Evolutionary conservation across 2,329 filamentous ascomycete species (phyloP).

Genomic region (Alternaria hordeiaustralica): DNA sequence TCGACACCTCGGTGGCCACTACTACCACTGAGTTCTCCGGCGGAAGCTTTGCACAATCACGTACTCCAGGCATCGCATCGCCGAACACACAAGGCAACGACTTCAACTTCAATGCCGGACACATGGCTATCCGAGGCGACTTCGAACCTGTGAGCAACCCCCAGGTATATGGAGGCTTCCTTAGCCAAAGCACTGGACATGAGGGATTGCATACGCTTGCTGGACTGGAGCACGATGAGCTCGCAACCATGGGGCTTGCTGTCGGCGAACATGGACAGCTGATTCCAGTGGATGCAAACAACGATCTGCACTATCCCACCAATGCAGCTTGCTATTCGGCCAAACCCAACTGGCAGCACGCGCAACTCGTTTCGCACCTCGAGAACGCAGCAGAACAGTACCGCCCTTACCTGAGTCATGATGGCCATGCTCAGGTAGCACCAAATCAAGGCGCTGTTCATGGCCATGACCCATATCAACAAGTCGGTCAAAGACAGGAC

Average conservation of each 20-base stretch:
- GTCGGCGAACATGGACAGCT: conserved; percentile 20
- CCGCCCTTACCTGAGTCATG: not conserved
- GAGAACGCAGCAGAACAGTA: conserved; percentile 33
- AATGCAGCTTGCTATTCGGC: conserved; percentile 27
- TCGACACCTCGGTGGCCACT: conserved; percentile 25
- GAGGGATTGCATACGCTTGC: conserved; percentile 14
- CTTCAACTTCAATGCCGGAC: conserved; percentile 51
- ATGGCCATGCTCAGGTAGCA: not conserved
- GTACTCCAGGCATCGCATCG: conserved; percentile 26
- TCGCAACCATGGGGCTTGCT: conserved; percentile 19
- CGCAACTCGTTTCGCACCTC: conserved; percentile 27
- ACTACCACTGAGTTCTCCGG: conserved; percentile 36
- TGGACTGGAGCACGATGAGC: conserved; percentile 24
- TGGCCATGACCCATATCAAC: not conserved
- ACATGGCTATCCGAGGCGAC: conserved; percentile 46
- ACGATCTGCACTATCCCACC: conserved; percentile 3
- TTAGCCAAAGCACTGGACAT: not conserved
- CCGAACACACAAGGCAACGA: conserved; percentile 39
- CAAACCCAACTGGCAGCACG: conserved; percentile 31
- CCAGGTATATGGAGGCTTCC: conserved; percentile 25
- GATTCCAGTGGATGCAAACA: conserved; percentile 14
- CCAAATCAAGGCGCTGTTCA: conserved; percentile 6
- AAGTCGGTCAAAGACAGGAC: conserved; percentile 4
- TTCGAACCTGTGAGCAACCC: conserved; percentile 47
- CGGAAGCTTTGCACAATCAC: conserved; percentile 28